Base-by-base conservation (phyloP, 2,329 filamentous ascomycete species). In the Ophioceras dolichostomum region DNA sequence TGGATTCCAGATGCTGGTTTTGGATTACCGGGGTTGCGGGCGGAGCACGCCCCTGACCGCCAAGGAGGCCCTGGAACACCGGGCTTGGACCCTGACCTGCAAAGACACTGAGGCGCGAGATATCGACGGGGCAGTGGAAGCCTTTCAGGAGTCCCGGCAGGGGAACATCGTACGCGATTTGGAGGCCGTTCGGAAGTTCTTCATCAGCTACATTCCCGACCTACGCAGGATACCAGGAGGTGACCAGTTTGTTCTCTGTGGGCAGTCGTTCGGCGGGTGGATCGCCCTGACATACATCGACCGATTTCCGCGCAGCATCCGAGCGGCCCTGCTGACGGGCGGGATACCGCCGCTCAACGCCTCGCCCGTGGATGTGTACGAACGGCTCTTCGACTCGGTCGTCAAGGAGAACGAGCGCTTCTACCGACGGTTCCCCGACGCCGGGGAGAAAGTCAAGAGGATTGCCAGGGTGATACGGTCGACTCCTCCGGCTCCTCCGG, bases 241-340 rank as follows among this genome's bases (percentile, higher is more conserved):
- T 26, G 22, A 12, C 22, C 14, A 16, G 28, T 31, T 31, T 14
- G 28, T 37, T 20, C 62, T 83, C 21, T 68, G 83, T 44, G 81
- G 80, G 3, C 81, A 86, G 55, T 79, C 72, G 22, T 87, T 82
- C 51, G 82, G 82, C 21, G 81, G 82, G 0, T 87, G 84, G 56
- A 79, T 81, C 43, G 67, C 67, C n/a, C 64, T 75, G 7, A 79
- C 73, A 2, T 86, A 85, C 51, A 62, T 85, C n/a, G 82, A 76
- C 0, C 72, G 76, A 47, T 72, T 62, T 43, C 76, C 79, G 0
- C 62, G 73, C 37, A 72, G 74, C 1, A 50, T 86, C 13, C 62
- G 64, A 26, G 75, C 81, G 53, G 68, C 71, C 3, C 83, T 82
- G 49, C 59, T 79, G 8, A 73, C 73, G 21, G 82, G 79, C 27